phyloP scores from a whole-genome alignment of 2,329 filamentous ascomycete genomes.

The Pseudogymnoascus sp. region DNA sequence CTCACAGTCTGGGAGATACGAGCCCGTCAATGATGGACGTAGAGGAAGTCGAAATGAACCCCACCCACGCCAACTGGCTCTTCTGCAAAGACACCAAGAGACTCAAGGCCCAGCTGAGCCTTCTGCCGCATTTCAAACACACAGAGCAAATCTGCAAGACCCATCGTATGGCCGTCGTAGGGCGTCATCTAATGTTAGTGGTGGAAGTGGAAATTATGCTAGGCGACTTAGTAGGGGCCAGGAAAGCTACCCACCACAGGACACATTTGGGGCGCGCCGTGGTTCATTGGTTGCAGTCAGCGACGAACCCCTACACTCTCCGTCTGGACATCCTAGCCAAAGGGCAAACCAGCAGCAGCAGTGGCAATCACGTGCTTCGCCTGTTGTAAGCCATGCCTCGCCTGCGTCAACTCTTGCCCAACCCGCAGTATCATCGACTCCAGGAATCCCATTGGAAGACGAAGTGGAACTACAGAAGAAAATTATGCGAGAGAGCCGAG shows the following conservation, averaged over 20 bases:
- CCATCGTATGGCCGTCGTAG: constrained; percentile 68
- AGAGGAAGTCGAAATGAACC: constrained; percentile 64
- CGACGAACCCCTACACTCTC: constrained; percentile 41
- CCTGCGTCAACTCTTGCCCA: constrained; percentile 32
- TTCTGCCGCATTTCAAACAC: constrained; percentile 79
- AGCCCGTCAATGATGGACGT: constrained; percentile 72
- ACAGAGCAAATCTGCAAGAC: constrained; percentile 59
- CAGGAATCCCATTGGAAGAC: constrained; percentile 38
- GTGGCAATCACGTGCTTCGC: constrained; percentile 37
- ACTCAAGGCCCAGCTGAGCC: constrained; percentile 67
- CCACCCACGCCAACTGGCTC: constrained; percentile 63
- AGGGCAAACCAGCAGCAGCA: constrained; percentile 27
- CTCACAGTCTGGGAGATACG: constrained; percentile 89
- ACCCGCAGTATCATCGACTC: constrained; percentile 22
- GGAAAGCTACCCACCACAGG: constrained; percentile 29
- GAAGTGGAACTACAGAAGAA: constrained; percentile 61
- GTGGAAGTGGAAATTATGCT: constrained; percentile 67
- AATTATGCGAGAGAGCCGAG: constrained; percentile 66
- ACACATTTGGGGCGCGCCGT: constrained; percentile 40
- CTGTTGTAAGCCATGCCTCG: constrained; percentile 30
- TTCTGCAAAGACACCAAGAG: constrained; percentile 69
- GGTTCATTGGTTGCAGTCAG: constrained; percentile 45
- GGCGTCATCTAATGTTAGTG: constrained; percentile 86
- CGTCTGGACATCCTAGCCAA: constrained; percentile 27
- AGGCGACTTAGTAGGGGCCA: constrained; percentile 31